These are phyloP conservation scores for Vaccinium myrtillus DNA, from an alignment of 148 eudicot genomes.

Conservation along the genomic window DNA sequence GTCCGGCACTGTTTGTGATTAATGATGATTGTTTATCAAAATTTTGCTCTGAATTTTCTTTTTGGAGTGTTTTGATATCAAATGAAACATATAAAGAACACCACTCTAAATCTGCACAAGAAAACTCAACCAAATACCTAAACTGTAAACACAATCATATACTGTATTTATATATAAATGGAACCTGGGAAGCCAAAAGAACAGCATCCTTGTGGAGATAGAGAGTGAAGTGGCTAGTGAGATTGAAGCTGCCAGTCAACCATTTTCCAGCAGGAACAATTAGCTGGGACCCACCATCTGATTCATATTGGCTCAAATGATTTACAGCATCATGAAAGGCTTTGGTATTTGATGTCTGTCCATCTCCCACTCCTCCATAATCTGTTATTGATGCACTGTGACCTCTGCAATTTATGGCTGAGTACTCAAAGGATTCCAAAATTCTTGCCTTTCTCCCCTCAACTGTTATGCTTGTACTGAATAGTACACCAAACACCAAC, in stretches of 20 bases:
- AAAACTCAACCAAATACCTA: background rate
- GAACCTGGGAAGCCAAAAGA: constrained; percentile 88
- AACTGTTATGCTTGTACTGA: background rate
- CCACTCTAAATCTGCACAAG: background rate
- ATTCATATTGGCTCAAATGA: constrained; percentile 48
- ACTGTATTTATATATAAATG: background rate
- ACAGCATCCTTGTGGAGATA: constrained; percentile 78
- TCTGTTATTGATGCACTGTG: constrained; percentile 75
- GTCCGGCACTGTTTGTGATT: no score
- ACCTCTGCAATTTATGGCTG: constrained; percentile 69
- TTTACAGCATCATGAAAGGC: constrained; percentile 64
- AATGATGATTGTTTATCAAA: no score
- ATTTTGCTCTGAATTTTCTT: no score
- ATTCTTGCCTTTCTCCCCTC: constrained; percentile 46
- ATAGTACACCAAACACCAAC: constrained; percentile 17
- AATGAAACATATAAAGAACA: no score
- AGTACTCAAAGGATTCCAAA: constrained; percentile 44
- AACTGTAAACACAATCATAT: background rate
- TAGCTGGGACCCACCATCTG: constrained; percentile 77
- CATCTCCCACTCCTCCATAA: constrained; percentile 89
- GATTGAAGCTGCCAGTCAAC: constrained; percentile 87
- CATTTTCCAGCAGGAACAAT: constrained; percentile 80
- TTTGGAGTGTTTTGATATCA: no score
- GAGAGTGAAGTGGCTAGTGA: constrained; percentile 89
- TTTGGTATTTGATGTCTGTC: constrained; percentile 58